Conservation (phyloP, 1,284 basidiomycete genomes). For the Pisolithus thermaeus region DNA sequence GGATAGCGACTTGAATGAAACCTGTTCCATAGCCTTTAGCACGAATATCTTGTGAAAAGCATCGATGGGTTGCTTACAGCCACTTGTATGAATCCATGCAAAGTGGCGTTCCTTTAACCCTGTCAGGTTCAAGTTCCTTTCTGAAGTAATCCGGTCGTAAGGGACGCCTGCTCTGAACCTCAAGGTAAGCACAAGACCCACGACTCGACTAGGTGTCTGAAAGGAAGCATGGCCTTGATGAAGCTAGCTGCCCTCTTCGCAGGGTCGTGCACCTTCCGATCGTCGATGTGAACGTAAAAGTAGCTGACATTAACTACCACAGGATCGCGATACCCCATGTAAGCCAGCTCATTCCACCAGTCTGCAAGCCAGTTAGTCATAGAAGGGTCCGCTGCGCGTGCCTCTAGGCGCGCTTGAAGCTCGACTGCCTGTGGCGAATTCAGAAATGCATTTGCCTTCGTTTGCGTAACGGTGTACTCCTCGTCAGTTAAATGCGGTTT, state of each 20-base stretch:
- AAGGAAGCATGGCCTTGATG: conserved; percentile 78
- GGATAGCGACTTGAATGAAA: conserved; percentile 93
- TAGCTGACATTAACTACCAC: conserved; percentile 95
- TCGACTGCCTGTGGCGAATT: conserved; percentile 63
- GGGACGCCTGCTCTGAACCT: neutral
- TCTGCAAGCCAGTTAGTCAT: conserved; percentile 85
- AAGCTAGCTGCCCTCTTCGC: conserved; percentile 74
- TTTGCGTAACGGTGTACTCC: conserved; percentile 56
- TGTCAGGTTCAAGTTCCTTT: conserved; percentile 85
- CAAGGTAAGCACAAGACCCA: conserved; percentile 32
- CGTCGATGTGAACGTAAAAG: conserved; percentile 87
- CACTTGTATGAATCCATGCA: conserved; percentile 96
- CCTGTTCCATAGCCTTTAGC: conserved; percentile 28
- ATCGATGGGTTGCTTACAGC: conserved; percentile 42
- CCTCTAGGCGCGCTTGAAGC: conserved; percentile 78
- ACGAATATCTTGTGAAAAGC: neutral
- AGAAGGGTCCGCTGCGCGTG: conserved; percentile 59
- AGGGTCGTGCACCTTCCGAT: conserved; percentile 49
- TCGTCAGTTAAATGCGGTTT: conserved; percentile 66
- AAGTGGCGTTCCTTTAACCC: conserved; percentile 76
- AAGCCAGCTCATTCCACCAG: conserved; percentile 97
- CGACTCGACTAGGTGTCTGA: conserved; percentile 79
- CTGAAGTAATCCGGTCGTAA: conserved; percentile 31
- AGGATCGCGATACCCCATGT: conserved; percentile 82
- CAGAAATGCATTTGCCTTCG: conserved; percentile 66